Conservation (phyloP, 768 basidiomycete genomes). For the Mycena metata region DNA sequence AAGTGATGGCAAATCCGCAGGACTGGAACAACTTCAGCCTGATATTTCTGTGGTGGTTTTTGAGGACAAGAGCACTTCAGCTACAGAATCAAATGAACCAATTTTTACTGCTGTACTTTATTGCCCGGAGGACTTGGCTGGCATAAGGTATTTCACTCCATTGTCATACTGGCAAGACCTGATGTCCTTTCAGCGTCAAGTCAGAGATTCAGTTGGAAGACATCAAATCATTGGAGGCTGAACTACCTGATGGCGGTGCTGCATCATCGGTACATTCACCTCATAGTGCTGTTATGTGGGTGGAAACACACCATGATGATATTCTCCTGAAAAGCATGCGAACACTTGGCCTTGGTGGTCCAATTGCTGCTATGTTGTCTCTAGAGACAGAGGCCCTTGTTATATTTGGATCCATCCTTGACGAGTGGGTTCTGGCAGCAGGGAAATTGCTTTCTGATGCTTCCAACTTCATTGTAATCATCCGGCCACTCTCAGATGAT, state of each 20-base stretch:
- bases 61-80: too few relatives aligned
- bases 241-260: neutral
- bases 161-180: too few relatives aligned
- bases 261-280: neutral
- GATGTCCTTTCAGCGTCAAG: too few relatives aligned
- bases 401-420: slow-evolving; percentile 11
- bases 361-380: neutral
- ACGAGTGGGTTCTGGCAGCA: neutral
- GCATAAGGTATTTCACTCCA: too few relatives aligned
- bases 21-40: too few relatives aligned
- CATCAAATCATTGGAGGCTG: neutral
- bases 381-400: neutral
- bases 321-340: neutral
- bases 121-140: too few relatives aligned
- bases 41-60: too few relatives aligned
- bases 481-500: slow-evolving; percentile 1
- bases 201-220: too few relatives aligned
- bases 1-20: too few relatives aligned
- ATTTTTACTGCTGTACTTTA: too few relatives aligned
- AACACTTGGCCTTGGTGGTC: neutral
- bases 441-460: neutral
- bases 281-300: neutral
- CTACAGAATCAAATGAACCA: too few relatives aligned
- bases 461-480: neutral
- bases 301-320: slow-evolving; percentile 5